phyloP scores from a whole-genome alignment of 2,329 filamentous ascomycete genomes.

The Colletotrichum limetticola region DNA sequence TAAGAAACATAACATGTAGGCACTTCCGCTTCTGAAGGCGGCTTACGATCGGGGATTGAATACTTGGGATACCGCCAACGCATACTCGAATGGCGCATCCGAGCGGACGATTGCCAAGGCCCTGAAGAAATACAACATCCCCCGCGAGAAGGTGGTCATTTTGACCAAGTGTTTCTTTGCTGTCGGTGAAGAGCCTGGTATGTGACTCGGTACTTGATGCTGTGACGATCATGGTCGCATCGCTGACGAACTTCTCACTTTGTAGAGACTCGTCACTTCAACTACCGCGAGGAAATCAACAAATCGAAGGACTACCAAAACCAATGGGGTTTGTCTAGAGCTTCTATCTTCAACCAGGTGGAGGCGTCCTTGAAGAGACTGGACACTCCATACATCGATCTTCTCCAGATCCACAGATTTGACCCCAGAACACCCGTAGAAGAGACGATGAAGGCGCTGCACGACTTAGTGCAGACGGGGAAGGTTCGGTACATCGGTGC shows the following conservation, averaged over 20 bases:
- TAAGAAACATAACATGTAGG: conserved; percentile 38
- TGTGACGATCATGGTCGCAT: not conserved
- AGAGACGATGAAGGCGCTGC: conserved; percentile 72
- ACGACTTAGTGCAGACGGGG: conserved; percentile 67
- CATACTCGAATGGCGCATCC: conserved; percentile 66
- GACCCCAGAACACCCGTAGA: conserved; percentile 61
- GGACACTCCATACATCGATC: conserved; percentile 67
- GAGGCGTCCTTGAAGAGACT: conserved; percentile 67
- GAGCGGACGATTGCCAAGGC: conserved; percentile 68
- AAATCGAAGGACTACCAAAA: conserved; percentile 43
- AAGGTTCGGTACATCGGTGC: conserved; percentile 67
- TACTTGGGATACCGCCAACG: conserved; percentile 66
- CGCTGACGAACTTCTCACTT: not conserved
- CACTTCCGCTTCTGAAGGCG: conserved; percentile 69
- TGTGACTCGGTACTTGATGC: conserved; percentile 8
- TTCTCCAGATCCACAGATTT: conserved; percentile 70
- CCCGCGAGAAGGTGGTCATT: conserved; percentile 66
- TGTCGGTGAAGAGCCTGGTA: conserved; percentile 57
- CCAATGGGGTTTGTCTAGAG: conserved; percentile 65
- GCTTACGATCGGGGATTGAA: conserved; percentile 73
- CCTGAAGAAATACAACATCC: conserved; percentile 68
- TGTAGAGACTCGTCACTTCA: conserved; percentile 36
- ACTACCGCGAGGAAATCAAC: conserved; percentile 37
- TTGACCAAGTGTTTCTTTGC: conserved; percentile 65
- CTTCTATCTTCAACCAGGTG: conserved; percentile 74